Evolutionary conservation across 306 rosid genomes (phyloP).

Genomic region (Vigna mungo): DNA sequence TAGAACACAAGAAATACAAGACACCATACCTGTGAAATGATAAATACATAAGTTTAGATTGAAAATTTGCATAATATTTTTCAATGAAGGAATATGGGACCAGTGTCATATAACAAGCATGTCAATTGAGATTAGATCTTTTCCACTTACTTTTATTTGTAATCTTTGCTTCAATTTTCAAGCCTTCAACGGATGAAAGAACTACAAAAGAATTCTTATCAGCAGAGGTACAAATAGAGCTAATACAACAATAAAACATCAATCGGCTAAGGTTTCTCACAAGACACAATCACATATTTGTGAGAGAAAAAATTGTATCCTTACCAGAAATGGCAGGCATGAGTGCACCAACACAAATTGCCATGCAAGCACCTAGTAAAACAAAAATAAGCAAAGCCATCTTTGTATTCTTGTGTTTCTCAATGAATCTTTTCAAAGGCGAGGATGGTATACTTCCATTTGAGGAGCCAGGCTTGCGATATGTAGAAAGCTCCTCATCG

Average conservation of each 20-base stretch:
- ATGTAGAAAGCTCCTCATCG: conserved; percentile 85
- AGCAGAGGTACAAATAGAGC: conserved; percentile 36
- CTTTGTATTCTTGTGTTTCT: conserved; percentile 67
- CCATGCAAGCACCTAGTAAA: conserved; percentile 87
- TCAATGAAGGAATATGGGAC: conserved; percentile 14
- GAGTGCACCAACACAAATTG: conserved; percentile 70
- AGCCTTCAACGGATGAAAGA: conserved; percentile 74
- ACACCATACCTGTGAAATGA: conserved; percentile 61
- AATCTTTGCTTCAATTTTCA: conserved; percentile 57
- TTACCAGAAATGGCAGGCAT: conserved; percentile 83
- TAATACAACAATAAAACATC: conserved; percentile 25
- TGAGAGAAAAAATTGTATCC: conserved; percentile 28
- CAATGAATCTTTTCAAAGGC: conserved; percentile 68
- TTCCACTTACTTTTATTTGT: conserved; percentile 60
- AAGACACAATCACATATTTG: conserved; percentile 16
- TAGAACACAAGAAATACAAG: conserved; percentile 68
- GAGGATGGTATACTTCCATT: conserved; percentile 55
- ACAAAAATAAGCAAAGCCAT: conserved; percentile 66
- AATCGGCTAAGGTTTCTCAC: conserved; percentile 11
- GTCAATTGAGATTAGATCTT: conserved; percentile 18
- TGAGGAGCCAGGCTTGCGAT: conserved; percentile 60
- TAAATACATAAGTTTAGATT: conserved; percentile 24
- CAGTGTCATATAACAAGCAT: neutral
- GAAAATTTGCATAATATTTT: conserved; percentile 40
- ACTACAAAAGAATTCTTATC: conserved; percentile 63